These are phyloP conservation scores for Trifolium subterraneum DNA, from an alignment of 306 rosid genomes.

Conservation along the genomic window DNA sequence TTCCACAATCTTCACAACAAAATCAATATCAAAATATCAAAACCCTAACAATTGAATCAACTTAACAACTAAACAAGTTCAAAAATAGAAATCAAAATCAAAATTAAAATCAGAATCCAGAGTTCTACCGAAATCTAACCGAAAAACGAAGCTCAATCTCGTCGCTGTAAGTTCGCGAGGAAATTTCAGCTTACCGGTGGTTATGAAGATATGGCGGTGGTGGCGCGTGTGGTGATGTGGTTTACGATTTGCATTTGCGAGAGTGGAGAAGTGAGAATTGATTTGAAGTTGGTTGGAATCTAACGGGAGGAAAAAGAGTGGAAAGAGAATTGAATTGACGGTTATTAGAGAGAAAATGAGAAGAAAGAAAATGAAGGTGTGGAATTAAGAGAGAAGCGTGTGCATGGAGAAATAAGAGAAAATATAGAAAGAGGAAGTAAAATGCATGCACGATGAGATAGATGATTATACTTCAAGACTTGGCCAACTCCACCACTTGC, in stretches of 20 bases:
- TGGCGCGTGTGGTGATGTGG: conserved; percentile 1
- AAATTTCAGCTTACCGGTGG: conserved; percentile 17
- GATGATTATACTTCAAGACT: conserved; percentile 94
- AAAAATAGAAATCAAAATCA: conserved; percentile 25
- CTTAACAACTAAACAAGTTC: conserved; percentile 27
- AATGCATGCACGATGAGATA: conserved; percentile 93
- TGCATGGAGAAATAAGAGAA: conserved; percentile 76
- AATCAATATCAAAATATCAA: conserved; percentile 9
- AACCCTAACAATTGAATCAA: conserved; percentile 53
- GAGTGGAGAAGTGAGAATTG: background rate
- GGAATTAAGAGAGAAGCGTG: conserved; percentile 63
- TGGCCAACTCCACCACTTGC: conserved; percentile 69
- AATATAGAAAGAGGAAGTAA: conserved; percentile 47
- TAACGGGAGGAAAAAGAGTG: conserved; percentile 15
- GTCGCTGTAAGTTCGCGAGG: conserved; percentile 11
- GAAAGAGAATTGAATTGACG: conserved; percentile 37
- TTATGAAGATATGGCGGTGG: background rate
- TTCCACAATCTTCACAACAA: conserved; percentile 45
- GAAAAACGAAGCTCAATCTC: conserved; percentile 17
- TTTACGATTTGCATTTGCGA: conserved; percentile 34
- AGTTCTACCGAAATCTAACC: conserved; percentile 25
- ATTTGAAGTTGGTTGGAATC: conserved; percentile 19
- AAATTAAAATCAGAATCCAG: conserved; percentile 33
- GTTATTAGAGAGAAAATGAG: conserved; percentile 43
- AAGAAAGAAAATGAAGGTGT: conserved; percentile 24